These are phyloP conservation scores for Sesbania bispinosa DNA, from an alignment of 306 rosid species.

Conservation along the genomic window DNA sequence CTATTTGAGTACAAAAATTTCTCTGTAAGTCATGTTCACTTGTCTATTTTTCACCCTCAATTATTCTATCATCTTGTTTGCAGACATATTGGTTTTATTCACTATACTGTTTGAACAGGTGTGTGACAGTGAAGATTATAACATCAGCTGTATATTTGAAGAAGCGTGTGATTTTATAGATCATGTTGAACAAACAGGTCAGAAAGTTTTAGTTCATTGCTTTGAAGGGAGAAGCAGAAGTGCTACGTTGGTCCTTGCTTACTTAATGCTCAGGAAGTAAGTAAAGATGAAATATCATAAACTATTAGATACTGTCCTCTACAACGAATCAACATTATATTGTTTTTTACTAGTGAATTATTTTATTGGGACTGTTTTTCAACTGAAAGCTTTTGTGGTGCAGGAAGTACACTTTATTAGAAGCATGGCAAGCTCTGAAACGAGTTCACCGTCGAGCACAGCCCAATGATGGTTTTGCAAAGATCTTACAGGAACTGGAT, in stretches of 20 bases:
- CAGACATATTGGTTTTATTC: conserved; percentile 7
- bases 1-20: conserved; percentile 69
- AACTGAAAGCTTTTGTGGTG: conserved; percentile 25
- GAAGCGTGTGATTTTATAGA: conserved; percentile 76
- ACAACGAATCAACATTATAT: neutral
- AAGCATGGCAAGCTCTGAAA: conserved; percentile 85
- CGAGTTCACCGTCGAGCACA: conserved; percentile 87
- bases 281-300: conserved; percentile 29
- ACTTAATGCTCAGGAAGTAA: conserved; percentile 92
- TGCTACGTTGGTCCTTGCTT: conserved; percentile 83
- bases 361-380: neutral
- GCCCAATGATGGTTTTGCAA: conserved; percentile 93
- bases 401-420: conserved; percentile 61
- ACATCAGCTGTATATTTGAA: conserved; percentile 74
- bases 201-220: conserved; percentile 87
- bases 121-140: conserved; percentile 63
- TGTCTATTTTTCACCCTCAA: neutral
- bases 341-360: neutral
- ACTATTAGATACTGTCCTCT: neutral
- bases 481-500: conserved; percentile 53
- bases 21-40: conserved; percentile 52
- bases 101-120: conserved; percentile 45
- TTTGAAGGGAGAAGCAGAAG: conserved; percentile 98
- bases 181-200: conserved; percentile 64
- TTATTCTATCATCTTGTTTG: neutral